These are phyloP conservation scores for Leishmania turanica DNA, from an alignment of 208 protist species.

Conservation along the genomic window DNA sequence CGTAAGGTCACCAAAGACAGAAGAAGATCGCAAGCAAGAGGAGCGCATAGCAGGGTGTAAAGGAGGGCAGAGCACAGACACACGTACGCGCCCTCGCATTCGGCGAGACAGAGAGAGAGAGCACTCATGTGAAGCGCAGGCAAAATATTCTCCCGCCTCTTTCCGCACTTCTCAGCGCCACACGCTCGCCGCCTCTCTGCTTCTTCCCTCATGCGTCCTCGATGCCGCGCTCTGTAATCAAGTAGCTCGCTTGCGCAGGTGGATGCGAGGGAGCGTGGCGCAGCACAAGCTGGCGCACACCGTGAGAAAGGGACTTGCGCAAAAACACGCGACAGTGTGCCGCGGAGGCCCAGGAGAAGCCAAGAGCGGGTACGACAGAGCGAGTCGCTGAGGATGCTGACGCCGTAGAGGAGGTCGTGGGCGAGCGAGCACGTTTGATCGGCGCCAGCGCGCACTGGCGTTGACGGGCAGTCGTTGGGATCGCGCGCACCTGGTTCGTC, in stretches of 20 bases:
- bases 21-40: not conserved
- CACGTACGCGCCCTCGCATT: not conserved
- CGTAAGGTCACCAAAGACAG: not conserved
- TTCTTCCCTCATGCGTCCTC: constrained; percentile 20
- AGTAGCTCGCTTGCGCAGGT: constrained; percentile 35
- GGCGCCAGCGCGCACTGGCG: not conserved
- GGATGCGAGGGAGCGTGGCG: constrained; percentile 39
- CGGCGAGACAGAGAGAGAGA: not conserved
- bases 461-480: constrained; percentile 15
- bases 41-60: no score
- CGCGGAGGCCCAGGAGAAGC: constrained; percentile 44
- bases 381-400: not conserved
- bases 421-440: constrained; percentile 19
- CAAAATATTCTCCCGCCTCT: not conserved
- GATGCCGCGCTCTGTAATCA: constrained; percentile 53
- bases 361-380: constrained; percentile 49
- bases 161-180: not conserved
- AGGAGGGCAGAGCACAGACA: not conserved
- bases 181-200: not conserved
- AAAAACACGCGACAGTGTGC: constrained; percentile 60
- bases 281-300: constrained; percentile 46
- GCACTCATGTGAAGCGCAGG: not conserved
- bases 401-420: not conserved
- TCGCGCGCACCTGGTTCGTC: constrained; percentile 60
- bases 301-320: constrained; percentile 24